Evolutionary conservation across 2,329 filamentous ascomycete species (phyloP).

Genomic region (Aspergillus vadensis): DNA sequence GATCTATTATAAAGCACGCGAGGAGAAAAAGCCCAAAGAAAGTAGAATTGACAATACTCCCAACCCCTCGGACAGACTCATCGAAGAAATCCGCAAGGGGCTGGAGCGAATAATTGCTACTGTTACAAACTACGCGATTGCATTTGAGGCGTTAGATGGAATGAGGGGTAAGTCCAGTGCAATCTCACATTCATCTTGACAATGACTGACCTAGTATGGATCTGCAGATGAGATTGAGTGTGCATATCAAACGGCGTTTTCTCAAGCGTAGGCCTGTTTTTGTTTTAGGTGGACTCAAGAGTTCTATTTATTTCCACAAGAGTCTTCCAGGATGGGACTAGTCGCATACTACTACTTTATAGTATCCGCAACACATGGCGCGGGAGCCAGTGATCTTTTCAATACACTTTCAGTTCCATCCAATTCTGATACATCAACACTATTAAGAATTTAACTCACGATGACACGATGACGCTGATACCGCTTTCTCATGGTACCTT

Average conservation of each 20-base stretch:
- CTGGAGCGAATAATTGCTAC: conserved; percentile 41
- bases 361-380: neutral
- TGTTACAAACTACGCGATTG: conserved; percentile 44
- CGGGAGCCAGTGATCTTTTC: neutral
- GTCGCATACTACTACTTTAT: neutral
- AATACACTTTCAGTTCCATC: neutral
- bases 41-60: conserved; percentile 23
- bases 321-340: neutral
- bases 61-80: conserved; percentile 33
- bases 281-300: neutral
- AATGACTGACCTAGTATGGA: neutral
- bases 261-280: conserved; percentile 24
- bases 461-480: no score
- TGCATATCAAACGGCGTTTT: conserved; percentile 46
- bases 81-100: conserved; percentile 41
- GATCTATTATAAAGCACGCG: conserved; percentile 47
- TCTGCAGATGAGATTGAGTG: conserved; percentile 45
- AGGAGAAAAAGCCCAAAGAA: conserved; percentile 36
- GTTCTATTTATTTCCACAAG: conserved; percentile 4
- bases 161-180: conserved; percentile 42
- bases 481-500: no score
- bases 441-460: no score
- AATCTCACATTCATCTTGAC: neutral
- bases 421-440: no score
- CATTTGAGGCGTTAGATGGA: conserved; percentile 47